Percentiles rank a stretch among this genome's conserved stretches.
Conservation (phyloP, 176 grass and related monocot species). For the Eremochloa ophiuroides region DNA sequence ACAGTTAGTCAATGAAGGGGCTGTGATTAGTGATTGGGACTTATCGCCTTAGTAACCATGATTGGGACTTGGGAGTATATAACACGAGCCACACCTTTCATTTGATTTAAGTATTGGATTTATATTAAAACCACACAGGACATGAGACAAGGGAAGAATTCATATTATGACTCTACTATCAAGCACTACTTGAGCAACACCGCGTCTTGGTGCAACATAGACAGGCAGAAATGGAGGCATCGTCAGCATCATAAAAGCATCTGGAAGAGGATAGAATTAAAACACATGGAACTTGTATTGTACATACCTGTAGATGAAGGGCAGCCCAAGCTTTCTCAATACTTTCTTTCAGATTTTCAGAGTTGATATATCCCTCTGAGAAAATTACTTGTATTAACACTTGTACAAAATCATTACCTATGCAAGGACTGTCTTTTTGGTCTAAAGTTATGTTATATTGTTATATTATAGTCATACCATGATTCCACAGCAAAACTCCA, state of each 20-base stretch:
- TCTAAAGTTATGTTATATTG: not conserved
- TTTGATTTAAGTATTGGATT: not conserved
- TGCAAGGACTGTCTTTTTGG: not conserved
- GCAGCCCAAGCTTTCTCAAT: slow-evolving; percentile 77
- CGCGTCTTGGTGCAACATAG: not conserved
- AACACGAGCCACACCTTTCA: not conserved
- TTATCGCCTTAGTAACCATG: too few relatives aligned
- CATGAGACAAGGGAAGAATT: not conserved
- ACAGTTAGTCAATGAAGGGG: too few relatives aligned
- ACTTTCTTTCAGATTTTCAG: slow-evolving; percentile 66
- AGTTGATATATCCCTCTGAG: slow-evolving; percentile 63
- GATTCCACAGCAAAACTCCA: slow-evolving; percentile 82
- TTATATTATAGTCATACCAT: slow-evolving; percentile 80
- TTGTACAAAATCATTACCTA: not conserved
- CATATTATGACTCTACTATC: not conserved
- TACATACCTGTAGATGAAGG: slow-evolving; percentile 65
- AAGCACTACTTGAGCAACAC: not conserved
- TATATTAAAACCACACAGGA: not conserved
- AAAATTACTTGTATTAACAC: slow-evolving; percentile 28
- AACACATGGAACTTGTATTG: not conserved
- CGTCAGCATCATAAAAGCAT: not conserved
- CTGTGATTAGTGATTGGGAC: too few relatives aligned
- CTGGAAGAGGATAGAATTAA: not conserved
- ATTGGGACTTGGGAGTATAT: not conserved
- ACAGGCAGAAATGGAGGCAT: not conserved